These are phyloP conservation scores for Cylindrodendrum hubeiense DNA, from an alignment of 2,329 filamentous ascomycete species.

Conservation along the genomic window DNA sequence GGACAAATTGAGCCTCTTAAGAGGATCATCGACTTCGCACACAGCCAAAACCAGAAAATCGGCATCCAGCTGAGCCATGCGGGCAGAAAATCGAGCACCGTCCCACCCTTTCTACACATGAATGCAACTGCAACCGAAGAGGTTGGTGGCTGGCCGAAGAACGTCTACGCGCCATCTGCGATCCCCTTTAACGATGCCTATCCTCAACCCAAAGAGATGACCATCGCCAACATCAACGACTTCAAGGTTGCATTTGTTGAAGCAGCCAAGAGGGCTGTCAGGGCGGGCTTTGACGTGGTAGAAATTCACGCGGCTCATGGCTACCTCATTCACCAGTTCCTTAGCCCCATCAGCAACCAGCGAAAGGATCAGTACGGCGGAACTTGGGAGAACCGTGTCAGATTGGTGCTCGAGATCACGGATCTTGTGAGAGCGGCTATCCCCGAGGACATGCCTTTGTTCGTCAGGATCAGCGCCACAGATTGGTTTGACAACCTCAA, in stretches of 20 bases:
- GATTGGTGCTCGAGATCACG: conserved; percentile 75
- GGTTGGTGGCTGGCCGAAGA: conserved; percentile 9
- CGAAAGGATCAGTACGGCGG: conserved; percentile 77
- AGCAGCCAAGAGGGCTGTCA: conserved; percentile 67
- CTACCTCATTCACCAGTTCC: conserved; percentile 78
- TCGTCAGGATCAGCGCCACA: conserved; percentile 77
- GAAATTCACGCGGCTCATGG: conserved; percentile 86
- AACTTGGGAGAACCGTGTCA: conserved; percentile 76
- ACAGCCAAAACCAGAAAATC: conserved; percentile 7
- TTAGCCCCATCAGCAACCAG: conserved; percentile 76
- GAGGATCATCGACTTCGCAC: conserved; percentile 8
- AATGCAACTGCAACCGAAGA: conserved; percentile 10
- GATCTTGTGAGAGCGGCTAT: conserved; percentile 72
- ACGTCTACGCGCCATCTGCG: conserved; percentile 31
- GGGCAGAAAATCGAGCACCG: conserved; percentile 12
- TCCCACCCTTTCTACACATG: conserved; percentile 12
- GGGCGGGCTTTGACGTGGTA: conserved; percentile 75
- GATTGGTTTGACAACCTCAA: conserved; percentile 65
- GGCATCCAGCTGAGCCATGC: conserved; percentile 16
- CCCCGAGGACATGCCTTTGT: conserved; percentile 75
- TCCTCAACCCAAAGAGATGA: conserved; percentile 73
- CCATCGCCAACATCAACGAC: conserved; percentile 70
- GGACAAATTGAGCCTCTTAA: conserved; percentile 5
- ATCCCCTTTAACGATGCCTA: conserved; percentile 70
- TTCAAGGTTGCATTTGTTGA: conserved; percentile 71